Evolutionary conservation across 495 filamentous ascomycete species (phyloP), one percentile per base, ranked within the genome.

Genomic region (Tuber calosporum): DNA sequence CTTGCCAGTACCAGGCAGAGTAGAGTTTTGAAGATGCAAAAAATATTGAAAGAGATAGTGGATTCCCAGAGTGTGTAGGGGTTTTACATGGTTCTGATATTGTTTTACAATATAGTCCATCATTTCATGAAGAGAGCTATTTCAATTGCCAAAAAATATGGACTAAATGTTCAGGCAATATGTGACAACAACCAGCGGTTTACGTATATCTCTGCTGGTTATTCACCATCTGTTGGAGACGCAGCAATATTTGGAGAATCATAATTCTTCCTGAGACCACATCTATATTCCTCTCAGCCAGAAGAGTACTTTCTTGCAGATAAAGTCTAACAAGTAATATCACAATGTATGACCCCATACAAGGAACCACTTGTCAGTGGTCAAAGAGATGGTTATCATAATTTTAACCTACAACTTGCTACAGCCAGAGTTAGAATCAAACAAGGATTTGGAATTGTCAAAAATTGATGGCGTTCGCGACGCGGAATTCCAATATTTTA

Each of bases 371-470:
- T 8, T 2, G 45, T 6, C 0, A 53, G 45, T 9, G 0, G 1
- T 1, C 0, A 0, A 1, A 0, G 0, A n/a, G 45, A 19, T 0
- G 45, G 7, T 0, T 53, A 53, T 53, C 22, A n/a, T 6, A 22
- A 53, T 5, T 53, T 53, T 22, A n/a, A 53, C 9, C 20, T n/a
- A 9, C 0, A n/a, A 11, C 45, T 53, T 0, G 22, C 45, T 8
- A 4, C 1, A 8, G 22, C 6, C 1, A n/a, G 6, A 53, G 45
- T 53, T 0, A 53, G 2, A 8, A 53, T 53, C 1, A 22, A 53
- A 11, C 22, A 53, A n/a, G 7, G 1, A 0, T 53, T 53, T n/a
- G 8, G 6, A 3, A 9, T 53, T 1, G 8, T 53, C 0, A 53
- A 53, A 1, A 53, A 53, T n/a, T 8, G 22, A 0, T 53, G 22